A percentile compares a stretch with the other conserved stretches of the same genome.
phyloP scores from a whole-genome alignment of 257 asterid species.

The Ilex aquifolium region DNA sequence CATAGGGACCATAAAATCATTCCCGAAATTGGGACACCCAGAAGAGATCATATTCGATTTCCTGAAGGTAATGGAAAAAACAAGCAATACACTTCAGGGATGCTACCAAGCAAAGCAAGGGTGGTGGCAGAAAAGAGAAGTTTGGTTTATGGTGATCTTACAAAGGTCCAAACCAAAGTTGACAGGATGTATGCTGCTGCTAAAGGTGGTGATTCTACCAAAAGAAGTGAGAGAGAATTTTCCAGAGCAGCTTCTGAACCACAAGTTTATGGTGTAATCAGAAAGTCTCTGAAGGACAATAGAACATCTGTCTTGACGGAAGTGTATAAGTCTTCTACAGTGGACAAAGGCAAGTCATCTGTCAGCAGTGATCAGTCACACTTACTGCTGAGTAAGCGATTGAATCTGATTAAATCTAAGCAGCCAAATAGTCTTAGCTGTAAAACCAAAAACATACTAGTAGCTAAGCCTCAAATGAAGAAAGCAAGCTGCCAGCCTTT shows the following conservation, averaged over 20 bases:
- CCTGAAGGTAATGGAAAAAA: slow-evolving; percentile 31
- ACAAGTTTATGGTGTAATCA: slow-evolving; percentile 16
- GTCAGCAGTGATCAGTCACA: slow-evolving; percentile 13
- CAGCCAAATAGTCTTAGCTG: slow-evolving; percentile 18
- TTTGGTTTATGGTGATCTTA: slow-evolving; percentile 37
- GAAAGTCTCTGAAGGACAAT: slow-evolving; percentile 14
- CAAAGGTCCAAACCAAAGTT: slow-evolving; percentile 16
- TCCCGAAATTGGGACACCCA: slow-evolving; percentile 44
- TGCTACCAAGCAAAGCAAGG: slow-evolving; percentile 15
- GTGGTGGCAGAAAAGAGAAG: slow-evolving; percentile 34
- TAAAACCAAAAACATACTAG: not conserved
- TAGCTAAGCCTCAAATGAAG: slow-evolving; percentile 8
- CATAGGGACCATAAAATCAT: slow-evolving; percentile 54
- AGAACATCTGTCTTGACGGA: slow-evolving; percentile 16
- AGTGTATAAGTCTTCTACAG: slow-evolving; percentile 24
- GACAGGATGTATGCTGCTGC: slow-evolving; percentile 9
- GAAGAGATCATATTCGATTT: slow-evolving; percentile 63
- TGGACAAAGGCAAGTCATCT: slow-evolving; percentile 22
- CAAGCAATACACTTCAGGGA: slow-evolving; percentile 18
- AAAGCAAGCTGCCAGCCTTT: slow-evolving; percentile 16
- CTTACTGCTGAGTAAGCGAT: slow-evolving; percentile 14
- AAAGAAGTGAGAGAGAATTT: slow-evolving; percentile 16
- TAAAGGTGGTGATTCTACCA: slow-evolving; percentile 18
- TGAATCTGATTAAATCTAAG: slow-evolving; percentile 6
- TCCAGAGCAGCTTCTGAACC: slow-evolving; percentile 12